Evolutionary conservation across 176 grass and related monocot species (phyloP).

Genomic region (Carex myosuroides): DNA sequence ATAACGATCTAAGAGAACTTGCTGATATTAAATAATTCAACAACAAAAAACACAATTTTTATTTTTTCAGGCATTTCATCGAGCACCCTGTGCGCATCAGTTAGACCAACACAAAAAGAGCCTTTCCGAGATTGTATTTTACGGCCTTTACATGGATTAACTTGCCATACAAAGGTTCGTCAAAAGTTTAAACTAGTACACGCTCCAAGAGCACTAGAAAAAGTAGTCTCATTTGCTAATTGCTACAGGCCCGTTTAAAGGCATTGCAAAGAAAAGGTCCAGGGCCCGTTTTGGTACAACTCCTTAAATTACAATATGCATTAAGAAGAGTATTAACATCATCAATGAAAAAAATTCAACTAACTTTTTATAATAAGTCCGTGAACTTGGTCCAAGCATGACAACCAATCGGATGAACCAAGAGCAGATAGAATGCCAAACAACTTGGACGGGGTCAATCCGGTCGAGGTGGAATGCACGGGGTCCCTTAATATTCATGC

Average conservation of each 20-base stretch:
- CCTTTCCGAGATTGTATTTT: constrained; percentile 41
- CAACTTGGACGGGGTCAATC: too few relatives aligned
- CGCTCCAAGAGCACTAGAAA: constrained; percentile 34
- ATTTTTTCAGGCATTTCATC: constrained; percentile 33
- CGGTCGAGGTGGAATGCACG: too few relatives aligned
- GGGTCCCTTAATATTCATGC: too few relatives aligned
- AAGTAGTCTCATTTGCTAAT: constrained; percentile 31
- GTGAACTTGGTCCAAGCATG: constrained; percentile 31
- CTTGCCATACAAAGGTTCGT: constrained; percentile 28
- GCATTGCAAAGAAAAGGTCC: constrained; percentile 51
- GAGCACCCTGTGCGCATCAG: constrained; percentile 36
- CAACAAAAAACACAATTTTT: constrained; percentile 41
- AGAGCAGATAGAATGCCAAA: constrained; percentile 39
- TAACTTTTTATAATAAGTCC: constrained; percentile 38
- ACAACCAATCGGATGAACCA: constrained; percentile 20
- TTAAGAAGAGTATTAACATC: neutral
- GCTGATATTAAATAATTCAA: constrained; percentile 53
- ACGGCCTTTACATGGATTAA: constrained; percentile 51
- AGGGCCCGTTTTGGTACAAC: constrained; percentile 34
- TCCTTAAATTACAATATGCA: constrained; percentile 28
- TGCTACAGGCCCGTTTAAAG: constrained; percentile 23
- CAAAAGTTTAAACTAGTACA: constrained; percentile 20
- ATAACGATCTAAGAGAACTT: constrained; percentile 15
- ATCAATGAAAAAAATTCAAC: constrained; percentile 39
- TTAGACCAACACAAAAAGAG: neutral